phyloP scores from a whole-genome alignment of 257 asterid genomes.

The Plantago major region DNA sequence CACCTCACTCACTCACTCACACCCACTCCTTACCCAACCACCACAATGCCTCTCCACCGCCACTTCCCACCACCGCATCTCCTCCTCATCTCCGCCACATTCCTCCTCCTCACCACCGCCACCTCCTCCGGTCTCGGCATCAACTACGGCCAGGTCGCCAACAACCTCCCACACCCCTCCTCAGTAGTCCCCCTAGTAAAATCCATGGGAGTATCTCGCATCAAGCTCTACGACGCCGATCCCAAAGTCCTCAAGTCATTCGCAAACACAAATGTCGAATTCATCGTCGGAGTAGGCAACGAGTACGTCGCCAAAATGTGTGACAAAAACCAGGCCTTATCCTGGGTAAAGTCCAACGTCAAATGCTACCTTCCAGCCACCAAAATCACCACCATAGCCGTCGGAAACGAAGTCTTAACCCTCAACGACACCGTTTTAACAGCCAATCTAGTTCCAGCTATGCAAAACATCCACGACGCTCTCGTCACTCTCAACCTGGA shows the following conservation, averaged over 20 bases:
- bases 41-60: not conserved
- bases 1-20: not conserved
- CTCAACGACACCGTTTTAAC: slow-evolving; percentile 53
- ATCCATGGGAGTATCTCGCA: slow-evolving; percentile 60
- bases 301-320: slow-evolving; percentile 47
- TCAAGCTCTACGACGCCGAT: slow-evolving; percentile 87
- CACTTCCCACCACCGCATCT: not conserved
- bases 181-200: slow-evolving; percentile 57
- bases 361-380: slow-evolving; percentile 59
- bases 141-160: slow-evolving; percentile 83
- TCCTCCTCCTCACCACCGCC: slow-evolving; percentile 1
- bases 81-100: not conserved
- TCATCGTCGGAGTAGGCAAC: slow-evolving; percentile 68
- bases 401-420: slow-evolving; percentile 77
- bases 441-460: slow-evolving; percentile 63
- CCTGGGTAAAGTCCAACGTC: slow-evolving; percentile 69
- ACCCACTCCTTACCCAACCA: no score
- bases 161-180: slow-evolving; percentile 76
- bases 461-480: slow-evolving; percentile 62
- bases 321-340: slow-evolving; percentile 50
- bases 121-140: slow-evolving; percentile 43
- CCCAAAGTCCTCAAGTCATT: slow-evolving; percentile 66
- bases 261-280: slow-evolving; percentile 70
- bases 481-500: slow-evolving; percentile 53
- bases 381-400: slow-evolving; percentile 65